These are phyloP conservation scores for Metschnikowia borealis DNA, from an alignment of 805 yeast genomes.

Conservation along the genomic window DNA sequence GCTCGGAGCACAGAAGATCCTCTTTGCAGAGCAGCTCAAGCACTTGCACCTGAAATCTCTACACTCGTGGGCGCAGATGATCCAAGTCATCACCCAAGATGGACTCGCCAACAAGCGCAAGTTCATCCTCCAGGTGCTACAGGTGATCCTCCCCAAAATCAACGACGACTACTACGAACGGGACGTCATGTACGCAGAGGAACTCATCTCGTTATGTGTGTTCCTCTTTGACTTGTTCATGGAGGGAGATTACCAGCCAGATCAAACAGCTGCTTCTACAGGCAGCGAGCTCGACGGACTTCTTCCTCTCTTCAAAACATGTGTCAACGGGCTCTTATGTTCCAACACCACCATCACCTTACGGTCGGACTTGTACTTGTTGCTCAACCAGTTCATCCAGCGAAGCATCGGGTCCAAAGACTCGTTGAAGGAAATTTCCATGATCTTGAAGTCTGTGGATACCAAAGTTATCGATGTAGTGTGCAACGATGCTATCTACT, in stretches of 20 bases:
- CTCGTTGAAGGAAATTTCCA: constrained; percentile 45
- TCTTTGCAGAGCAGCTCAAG: constrained; percentile 46
- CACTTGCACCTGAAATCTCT: constrained; percentile 56
- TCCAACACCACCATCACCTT: constrained; percentile 63
- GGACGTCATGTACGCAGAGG: constrained; percentile 67
- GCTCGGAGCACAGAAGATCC: constrained; percentile 41
- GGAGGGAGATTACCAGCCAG: constrained; percentile 19
- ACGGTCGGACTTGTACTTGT: constrained; percentile 75
- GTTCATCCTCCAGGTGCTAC: constrained; percentile 74
- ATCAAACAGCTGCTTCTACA: not conserved
- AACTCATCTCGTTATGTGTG: constrained; percentile 71
- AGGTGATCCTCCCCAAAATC: constrained; percentile 69
- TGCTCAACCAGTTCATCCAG: constrained; percentile 62
- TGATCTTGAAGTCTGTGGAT: constrained; percentile 59
- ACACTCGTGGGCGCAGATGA: constrained; percentile 79
- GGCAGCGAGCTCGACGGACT: constrained; percentile 40
- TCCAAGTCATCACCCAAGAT: constrained; percentile 68
- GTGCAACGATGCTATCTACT: constrained; percentile 74
- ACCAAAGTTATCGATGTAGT: constrained; percentile 55
- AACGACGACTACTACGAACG: constrained; percentile 62
- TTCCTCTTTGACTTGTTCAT: constrained; percentile 63
- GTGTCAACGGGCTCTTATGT: constrained; percentile 68
- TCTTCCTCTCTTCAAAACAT: constrained; percentile 66
- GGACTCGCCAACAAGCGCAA: constrained; percentile 37
- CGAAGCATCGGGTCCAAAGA: constrained; percentile 42